Base-by-base conservation (phyloP, 2,329 filamentous ascomycete species). In the Lachnellula occidentalis region DNA sequence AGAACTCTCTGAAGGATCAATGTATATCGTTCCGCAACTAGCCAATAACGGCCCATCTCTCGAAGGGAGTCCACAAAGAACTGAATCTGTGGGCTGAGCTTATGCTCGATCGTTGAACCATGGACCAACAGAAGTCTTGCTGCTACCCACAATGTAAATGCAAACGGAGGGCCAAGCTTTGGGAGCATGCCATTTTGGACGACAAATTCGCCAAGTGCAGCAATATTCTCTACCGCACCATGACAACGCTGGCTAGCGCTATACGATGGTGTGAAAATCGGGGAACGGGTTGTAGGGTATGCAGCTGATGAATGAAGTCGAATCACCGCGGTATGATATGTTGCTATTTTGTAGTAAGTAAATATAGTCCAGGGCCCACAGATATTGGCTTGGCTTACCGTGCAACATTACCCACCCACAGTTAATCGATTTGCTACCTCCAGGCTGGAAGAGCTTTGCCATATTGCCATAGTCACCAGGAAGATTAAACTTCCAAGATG, bases 401-500 rank as follows among this genome's bases (percentile, higher is more conserved):
- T 96, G 92, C 31, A 96, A 77, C 86, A 95, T 95, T 49, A 96
- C 84, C 87, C 91, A 91, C 50, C 86, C 87, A 68, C 88, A 90
- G 66, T 88, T 90, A 47, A 91, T 75, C 42, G 79, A 79, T 69
- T 88, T 90, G 64, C 80, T 82, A 49, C 79, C 80, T 5, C 82
- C 82, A 0, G 83, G 80, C 58, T 85, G 84, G 66, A 92, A 90
- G 1, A 95, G 73, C 58, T 89, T 87, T 46, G 86, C 82, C 74
- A 92, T 88, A 70, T 94, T 92, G 22, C 88, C 85, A 70, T 92
- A 95, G 64, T 95, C 90, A 42, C 79, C 79, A 0, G 92, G 91
- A 8, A 96, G 78, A 53, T 85, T 85, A 60, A 90, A 89, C 67
- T 94, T 92, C 90, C 91, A 96, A 1, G 82, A 78, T 4, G 86